Evolutionary conservation across 164 flowering plant genomes (phyloP).

Genomic region (Vitis riparia): DNA sequence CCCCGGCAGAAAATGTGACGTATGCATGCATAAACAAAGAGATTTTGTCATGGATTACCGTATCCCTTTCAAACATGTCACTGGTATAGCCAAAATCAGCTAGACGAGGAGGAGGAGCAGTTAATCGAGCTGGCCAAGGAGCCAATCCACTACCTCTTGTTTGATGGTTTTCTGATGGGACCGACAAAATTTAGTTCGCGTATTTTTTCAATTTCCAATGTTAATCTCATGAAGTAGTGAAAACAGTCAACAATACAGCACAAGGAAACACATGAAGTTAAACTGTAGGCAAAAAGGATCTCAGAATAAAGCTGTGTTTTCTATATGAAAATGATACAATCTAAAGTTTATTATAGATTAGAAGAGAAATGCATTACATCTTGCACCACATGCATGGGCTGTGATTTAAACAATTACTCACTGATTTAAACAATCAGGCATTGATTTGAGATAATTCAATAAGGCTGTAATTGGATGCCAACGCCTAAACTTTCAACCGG

Average conservation of each 20-base stretch:
- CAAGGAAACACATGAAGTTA: background rate
- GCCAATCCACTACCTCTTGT: constrained; percentile 75
- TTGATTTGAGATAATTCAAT: too few species aligned
- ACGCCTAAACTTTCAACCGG: too few species aligned
- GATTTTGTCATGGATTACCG: constrained; percentile 35
- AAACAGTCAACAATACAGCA: background rate
- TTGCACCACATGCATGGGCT: too few species aligned
- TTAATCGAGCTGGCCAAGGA: constrained; percentile 87
- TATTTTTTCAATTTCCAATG: background rate
- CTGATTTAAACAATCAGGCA: too few species aligned
- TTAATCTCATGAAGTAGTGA: background rate
- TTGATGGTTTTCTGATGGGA: constrained; percentile 49
- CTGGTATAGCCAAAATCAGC: constrained; percentile 74
- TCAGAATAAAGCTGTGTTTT: too few species aligned
- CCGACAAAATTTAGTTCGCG: constrained; percentile 5
- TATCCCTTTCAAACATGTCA: constrained; percentile 77
- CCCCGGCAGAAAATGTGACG: background rate
- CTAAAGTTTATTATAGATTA: too few species aligned
- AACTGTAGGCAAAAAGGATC: background rate
- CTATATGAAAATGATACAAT: too few species aligned
- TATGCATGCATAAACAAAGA: background rate
- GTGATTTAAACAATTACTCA: too few species aligned
- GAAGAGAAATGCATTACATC: too few species aligned
- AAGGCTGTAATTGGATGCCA: too few species aligned
- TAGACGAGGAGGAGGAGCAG: constrained; percentile 82